Conservation (phyloP, 225 moss, liverwort and hornwort species). For the Pleurozium schreberi region DNA sequence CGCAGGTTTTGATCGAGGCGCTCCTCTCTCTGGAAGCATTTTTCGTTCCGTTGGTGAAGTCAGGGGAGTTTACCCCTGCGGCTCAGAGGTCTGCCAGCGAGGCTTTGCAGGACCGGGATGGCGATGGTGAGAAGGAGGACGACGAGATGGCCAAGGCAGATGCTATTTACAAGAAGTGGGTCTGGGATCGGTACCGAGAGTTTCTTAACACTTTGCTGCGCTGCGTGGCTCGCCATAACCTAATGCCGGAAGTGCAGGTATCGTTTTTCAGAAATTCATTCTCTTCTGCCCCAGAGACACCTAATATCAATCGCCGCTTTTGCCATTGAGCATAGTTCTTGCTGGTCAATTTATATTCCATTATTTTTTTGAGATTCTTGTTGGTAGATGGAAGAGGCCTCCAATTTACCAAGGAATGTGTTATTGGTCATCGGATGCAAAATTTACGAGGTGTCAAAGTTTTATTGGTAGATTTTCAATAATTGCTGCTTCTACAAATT, state of each 20-base stretch:
- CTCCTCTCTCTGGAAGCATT: constrained; percentile 70
- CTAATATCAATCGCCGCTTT: not conserved
- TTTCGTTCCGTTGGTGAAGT: constrained; percentile 56
- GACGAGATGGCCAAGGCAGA: constrained; percentile 38
- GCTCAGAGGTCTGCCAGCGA: constrained; percentile 36
- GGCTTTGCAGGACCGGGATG: constrained; percentile 7
- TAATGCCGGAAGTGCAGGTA: constrained; percentile 38
- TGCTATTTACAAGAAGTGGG: constrained; percentile 65
- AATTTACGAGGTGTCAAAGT: not conserved
- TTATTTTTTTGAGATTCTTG: not conserved
- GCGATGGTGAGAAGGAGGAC: not conserved
- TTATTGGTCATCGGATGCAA: not conserved
- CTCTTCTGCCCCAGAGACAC: not conserved
- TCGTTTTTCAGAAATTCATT: not conserved
- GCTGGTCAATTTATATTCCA: not conserved
- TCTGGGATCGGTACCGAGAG: constrained; percentile 71
- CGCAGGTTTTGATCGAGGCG: constrained; percentile 43
- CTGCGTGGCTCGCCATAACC: constrained; percentile 26
- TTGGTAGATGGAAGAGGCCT: not conserved
- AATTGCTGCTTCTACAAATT: not conserved
- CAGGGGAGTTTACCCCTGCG: constrained; percentile 45
- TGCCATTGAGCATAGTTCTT: not conserved
- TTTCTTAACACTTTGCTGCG: constrained; percentile 51
- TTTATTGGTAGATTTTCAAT: not conserved
- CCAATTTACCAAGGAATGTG: not conserved